Conservation (phyloP, 169 alveolate species). For the Plasmodium inui region DNA sequence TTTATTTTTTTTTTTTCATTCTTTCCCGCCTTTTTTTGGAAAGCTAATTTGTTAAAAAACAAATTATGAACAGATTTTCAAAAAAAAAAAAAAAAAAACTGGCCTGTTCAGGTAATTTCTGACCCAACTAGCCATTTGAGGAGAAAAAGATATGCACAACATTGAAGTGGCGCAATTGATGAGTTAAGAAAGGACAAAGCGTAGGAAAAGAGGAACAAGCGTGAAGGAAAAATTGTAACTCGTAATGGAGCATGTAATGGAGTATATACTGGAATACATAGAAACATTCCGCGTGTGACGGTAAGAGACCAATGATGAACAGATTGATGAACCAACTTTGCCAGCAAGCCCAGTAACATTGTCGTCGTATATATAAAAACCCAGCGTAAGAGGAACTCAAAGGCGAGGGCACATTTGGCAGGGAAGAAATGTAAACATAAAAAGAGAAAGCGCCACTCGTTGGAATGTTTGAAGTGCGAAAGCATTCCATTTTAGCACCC, state of each 20-base stretch:
- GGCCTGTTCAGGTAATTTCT: neutral
- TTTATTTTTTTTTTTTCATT: too few species aligned
- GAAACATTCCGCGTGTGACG: neutral
- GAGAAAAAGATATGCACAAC: neutral
- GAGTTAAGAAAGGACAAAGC: neutral
- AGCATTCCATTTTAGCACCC: neutral
- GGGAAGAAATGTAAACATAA: neutral
- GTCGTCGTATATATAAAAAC: neutral
- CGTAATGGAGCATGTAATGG: neutral
- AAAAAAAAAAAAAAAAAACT: neutral
- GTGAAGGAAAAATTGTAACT: neutral
- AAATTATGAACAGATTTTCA: neutral
- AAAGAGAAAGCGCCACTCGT: neutral
- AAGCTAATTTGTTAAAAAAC: neutral
- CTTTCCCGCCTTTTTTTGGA: neutral
- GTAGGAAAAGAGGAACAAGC: neutral
- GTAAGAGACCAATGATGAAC: neutral
- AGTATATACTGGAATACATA: neutral
- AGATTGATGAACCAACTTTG: neutral
- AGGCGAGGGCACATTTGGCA: neutral
- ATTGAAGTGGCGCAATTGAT: neutral
- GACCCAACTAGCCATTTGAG: neutral
- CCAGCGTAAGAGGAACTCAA: neutral
- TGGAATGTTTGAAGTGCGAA: neutral
- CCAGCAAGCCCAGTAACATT: neutral